Evolutionary conservation across 2,329 filamentous ascomycete genomes (phyloP), one percentile per base, ranked within the genome.

Genomic region (Cryphonectria radicalis): DNA sequence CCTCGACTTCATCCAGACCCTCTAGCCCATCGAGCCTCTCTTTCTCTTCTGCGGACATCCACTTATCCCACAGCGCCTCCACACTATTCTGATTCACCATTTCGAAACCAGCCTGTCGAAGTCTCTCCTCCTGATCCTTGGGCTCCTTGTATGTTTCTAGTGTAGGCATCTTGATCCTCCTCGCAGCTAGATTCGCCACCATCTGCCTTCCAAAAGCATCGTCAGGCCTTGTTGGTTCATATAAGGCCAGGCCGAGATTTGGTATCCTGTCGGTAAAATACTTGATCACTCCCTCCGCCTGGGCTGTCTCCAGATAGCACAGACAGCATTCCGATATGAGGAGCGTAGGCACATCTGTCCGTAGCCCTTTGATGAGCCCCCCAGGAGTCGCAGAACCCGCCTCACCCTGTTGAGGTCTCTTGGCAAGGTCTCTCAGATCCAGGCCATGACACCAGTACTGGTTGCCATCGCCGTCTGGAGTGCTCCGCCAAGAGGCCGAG

Each of bases 281-380:
- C 22, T 84, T 80, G 32, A 97, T 80, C 5, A 95, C 89, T 1
- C 83, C 81, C 53, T 86, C 84, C 0, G 94, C 91, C 67, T 90
- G 87, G 0, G 86, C 77, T 0, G 90, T 86, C 11, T 91, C 86
- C 1, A 99, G 87, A 78, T 99, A 99, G 79, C 96, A 93, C 43
- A 99, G 87, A 79, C 96, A 99, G 85, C 96, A 98, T 81, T 99
- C 96, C 0, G 95, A 98, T 8, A 99, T 86, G 35, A 99, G 82
- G 11, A 99, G 83, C 0, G 96, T 99, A 0, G 96, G 94, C 0
- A 93, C 35, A 78, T 88, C 76, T 75, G 81, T 78, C 83, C 88
- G 72, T n/a, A 73, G n/a, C n/a, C 64, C 72, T 22, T 43, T 50
- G 37, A 70, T 22, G n/a, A 72, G 64, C 28, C 32, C 63, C 25